Evolutionary conservation across 352 stramenopile species (phyloP).

Genomic region (Pythium coloratum): DNA sequence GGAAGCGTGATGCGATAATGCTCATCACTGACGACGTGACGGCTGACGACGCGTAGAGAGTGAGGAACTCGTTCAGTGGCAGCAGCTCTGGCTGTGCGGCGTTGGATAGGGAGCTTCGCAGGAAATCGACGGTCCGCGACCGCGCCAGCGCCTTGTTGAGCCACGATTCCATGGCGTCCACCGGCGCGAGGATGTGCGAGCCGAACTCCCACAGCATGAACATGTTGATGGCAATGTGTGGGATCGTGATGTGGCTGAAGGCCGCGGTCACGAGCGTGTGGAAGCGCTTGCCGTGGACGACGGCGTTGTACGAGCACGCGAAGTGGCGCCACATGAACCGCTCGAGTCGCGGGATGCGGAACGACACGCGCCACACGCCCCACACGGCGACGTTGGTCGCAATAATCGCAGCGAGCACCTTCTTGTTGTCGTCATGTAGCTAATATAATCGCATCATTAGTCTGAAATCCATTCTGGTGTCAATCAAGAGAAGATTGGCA

Average conservation of each 20-base stretch:
- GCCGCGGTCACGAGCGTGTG: conserved; percentile 78
- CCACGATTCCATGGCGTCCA: conserved; percentile 39
- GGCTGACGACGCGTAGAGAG: conserved; percentile 71
- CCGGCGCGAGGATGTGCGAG: conserved; percentile 48
- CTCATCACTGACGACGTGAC: conserved; percentile 71
- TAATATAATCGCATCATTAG: conserved; percentile 10
- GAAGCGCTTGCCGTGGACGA: conserved; percentile 61
- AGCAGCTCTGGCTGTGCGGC: conserved; percentile 36
- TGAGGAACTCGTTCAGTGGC: conserved; percentile 62
- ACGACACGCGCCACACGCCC: conserved; percentile 72
- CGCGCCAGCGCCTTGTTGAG: conserved; percentile 51
- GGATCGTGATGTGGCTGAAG: conserved; percentile 83
- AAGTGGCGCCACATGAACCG: conserved; percentile 85
- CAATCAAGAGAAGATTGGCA: neutral
- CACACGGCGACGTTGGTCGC: conserved; percentile 70
- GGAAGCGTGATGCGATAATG: conserved; percentile 61
- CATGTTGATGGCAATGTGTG: conserved; percentile 86
- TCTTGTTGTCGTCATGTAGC: conserved; percentile 66
- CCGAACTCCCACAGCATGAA: conserved; percentile 90
- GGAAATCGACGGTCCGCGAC: conserved; percentile 46
- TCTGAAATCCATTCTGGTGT: neutral
- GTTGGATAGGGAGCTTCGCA: conserved; percentile 32
- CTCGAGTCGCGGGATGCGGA: conserved; percentile 43
- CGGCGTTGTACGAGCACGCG: conserved; percentile 76
- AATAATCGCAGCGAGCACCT: conserved; percentile 60